Evolutionary conservation across 2,329 filamentous ascomycete species (phyloP), one percentile per base, ranked within the genome.

Genomic region (Rasamsonia emersonii): DNA sequence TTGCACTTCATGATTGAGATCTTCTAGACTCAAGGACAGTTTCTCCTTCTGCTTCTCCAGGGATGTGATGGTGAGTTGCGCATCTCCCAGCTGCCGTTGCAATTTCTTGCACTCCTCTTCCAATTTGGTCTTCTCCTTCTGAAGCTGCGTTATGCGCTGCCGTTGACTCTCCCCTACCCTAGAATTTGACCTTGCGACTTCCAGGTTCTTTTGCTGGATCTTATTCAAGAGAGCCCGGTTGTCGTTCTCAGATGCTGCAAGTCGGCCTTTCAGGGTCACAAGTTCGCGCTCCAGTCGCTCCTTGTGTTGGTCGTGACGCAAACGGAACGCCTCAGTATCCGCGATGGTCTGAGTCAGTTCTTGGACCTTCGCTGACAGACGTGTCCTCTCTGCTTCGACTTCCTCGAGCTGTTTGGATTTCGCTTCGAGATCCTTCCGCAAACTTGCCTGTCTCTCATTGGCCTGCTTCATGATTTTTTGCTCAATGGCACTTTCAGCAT

Each of bases 1-100:
- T 30, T 83, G 82, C 33, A 95, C 73, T 57, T 96, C 86, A 47
- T 96, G 89, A 45, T 86, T 93, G 20, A 95, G 68, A 54, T 98
- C 89, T 54, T 98, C 89, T 6, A 96, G 62, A 48, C 74, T 86
- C 24, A 96, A 71, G 31, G 86, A 76, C 17, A 96, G 69, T 59
- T 95, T 95, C 60, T 96, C 89, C 32, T 91, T 82, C 56, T 91
- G 86, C 67, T 96, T 96, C 56, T 95, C 86, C 5, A 95, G 64
- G 1, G 84, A 82, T 0, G 82, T 82, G 42, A 93, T 77, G 4
- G 77, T 77, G 15, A 95, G 61, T 47, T 95, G 89, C 4, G 83
- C 72, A 44, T 95, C 88, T 35, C 82, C 86, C 9, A 95, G 70
- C 53, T 95, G 85, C 46, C 85, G 83, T 51, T 82, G 76, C 10